Evolutionary conservation across 1,284 basidiomycete species (phyloP).

Genomic region (Trichosporon ovoides): DNA sequence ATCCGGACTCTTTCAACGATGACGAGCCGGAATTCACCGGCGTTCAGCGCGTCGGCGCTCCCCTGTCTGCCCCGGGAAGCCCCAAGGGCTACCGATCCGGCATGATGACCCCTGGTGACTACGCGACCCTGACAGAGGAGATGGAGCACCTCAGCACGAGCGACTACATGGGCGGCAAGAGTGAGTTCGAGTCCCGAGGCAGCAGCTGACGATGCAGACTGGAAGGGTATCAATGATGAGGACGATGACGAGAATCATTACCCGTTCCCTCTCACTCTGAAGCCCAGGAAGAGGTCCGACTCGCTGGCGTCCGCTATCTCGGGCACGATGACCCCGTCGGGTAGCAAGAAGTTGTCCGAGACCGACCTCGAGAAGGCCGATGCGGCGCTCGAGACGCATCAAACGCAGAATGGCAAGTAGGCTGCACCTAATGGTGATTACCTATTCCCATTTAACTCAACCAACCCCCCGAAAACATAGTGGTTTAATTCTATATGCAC

Average conservation of each 20-base stretch:
- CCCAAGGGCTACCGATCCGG: constrained; percentile 68
- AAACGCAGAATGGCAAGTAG: constrained; percentile 26
- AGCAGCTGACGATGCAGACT: constrained; percentile 27
- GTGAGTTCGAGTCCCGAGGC: constrained; percentile 52
- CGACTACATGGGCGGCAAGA: constrained; percentile 74
- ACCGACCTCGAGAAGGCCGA: constrained; percentile 76
- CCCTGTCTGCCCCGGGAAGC: constrained; percentile 77
- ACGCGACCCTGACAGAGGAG: constrained; percentile 92
- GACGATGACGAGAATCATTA: constrained; percentile 89
- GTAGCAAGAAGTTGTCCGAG: constrained; percentile 72
- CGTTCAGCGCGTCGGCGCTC: constrained; percentile 60
- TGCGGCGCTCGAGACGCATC: constrained; percentile 58
- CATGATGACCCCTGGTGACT: constrained; percentile 70
- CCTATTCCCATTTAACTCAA: background rate
- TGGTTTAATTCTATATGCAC: background rate
- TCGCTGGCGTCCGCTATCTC: constrained; percentile 64
- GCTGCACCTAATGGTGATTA: background rate
- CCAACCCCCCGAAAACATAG: background rate
- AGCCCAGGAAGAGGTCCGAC: constrained; percentile 72
- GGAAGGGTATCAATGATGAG: constrained; percentile 49
- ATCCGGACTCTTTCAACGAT: constrained; percentile 83
- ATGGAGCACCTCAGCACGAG: constrained; percentile 82
- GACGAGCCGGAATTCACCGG: constrained; percentile 62
- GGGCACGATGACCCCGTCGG: constrained; percentile 81
- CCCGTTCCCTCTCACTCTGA: constrained; percentile 88